phyloP scores from a whole-genome alignment of 2,329 filamentous ascomycete species.

The Aotearoamyces nothofagi region DNA sequence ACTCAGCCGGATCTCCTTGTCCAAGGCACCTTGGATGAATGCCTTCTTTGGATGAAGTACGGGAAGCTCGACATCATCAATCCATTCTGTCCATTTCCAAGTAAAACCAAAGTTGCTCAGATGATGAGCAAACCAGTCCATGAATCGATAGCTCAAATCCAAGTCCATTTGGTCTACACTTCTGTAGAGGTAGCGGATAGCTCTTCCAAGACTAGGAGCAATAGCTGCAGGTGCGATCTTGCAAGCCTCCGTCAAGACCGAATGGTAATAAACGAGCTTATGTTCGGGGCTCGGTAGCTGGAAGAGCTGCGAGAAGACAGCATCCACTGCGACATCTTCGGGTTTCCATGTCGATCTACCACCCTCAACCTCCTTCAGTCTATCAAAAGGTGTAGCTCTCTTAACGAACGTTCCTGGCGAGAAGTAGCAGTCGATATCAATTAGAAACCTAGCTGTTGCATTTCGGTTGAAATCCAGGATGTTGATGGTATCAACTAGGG shows the following conservation, averaged over 20 bases:
- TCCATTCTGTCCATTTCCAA: conserved; percentile 99
- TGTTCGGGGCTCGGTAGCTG: conserved; percentile 77
- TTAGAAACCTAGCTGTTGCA: conserved; percentile 71
- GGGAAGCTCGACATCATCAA: conserved; percentile 66
- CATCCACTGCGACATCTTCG: conserved; percentile 93
- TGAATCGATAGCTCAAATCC: conserved; percentile 72
- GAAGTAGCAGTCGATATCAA: conserved; percentile 93
- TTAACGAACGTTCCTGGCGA: conserved; percentile 81
- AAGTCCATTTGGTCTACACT: conserved; percentile 72
- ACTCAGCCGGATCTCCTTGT: conserved; percentile 93
- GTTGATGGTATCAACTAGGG: conserved; percentile 84
- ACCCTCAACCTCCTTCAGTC: conserved; percentile 53
- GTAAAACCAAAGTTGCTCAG: conserved; percentile 98
- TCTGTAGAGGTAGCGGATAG: conserved; percentile 82
- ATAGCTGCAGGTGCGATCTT: conserved; percentile 95
- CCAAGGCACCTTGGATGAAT: conserved; percentile 78
- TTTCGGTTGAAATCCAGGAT: conserved; percentile 86
- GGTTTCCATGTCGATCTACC: conserved; percentile 81
- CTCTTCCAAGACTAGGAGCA: conserved; percentile 80
- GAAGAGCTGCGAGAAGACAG: conserved; percentile 89
- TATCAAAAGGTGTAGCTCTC: conserved; percentile 83
- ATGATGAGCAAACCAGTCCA: conserved; percentile 97
- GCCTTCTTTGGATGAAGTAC: conserved; percentile 77
- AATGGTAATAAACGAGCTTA: conserved; percentile 94
- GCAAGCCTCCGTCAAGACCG: conserved; percentile 85